Base-by-base conservation (phyloP, 1,284 basidiomycete species). In the Fomitopsis palustris region DNA sequence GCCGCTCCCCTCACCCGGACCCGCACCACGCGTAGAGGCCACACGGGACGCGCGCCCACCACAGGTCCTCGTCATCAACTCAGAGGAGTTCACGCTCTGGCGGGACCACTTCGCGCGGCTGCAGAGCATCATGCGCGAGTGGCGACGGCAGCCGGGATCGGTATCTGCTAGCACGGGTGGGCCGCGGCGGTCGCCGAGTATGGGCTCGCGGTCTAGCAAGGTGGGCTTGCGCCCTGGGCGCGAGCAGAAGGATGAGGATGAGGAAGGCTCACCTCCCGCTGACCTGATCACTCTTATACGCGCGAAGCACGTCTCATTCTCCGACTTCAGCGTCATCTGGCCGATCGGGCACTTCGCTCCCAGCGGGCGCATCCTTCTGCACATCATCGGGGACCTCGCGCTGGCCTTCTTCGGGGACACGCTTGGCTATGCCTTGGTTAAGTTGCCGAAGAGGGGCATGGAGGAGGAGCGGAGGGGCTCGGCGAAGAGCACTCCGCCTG, bases 41-140 rank as follows among this genome's bases (percentile, higher is more conserved):
- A 58, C 68, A 37, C 53, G 57, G 21, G 59, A 58, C 17, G 8
- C 53, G 19, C 58, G 59, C 35, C 55, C 64, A 56, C 81, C 83
- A 45, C 66, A 72, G 65, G 65, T 85, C 76, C 66, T 87, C 43
- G 82, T 91, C 9, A 83, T 93, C 65, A 91, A 90, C 68, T 88
- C 88, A 33, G 84, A 90, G 66, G 77, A 72, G 0, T 93, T 92
- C 65, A 90, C 89, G 1, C 74, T 90, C 7, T 92, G 90, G 90
- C 81, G 81, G 53, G 78, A 80, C 47, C 88, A 92, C 68, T 92
- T 89, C 67, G 69, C 75, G n/a, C 75, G 81, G 21, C 71, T 91
- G 54, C 63, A 78, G 63, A 75, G 77, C 25, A 71, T 87, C 27
- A 75, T 86, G 6, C 72, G 74, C 47, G 71, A 71, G 12, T 90